phyloP scores from a whole-genome alignment of 305 asterid species.

The Plantago coronopus region DNA sequence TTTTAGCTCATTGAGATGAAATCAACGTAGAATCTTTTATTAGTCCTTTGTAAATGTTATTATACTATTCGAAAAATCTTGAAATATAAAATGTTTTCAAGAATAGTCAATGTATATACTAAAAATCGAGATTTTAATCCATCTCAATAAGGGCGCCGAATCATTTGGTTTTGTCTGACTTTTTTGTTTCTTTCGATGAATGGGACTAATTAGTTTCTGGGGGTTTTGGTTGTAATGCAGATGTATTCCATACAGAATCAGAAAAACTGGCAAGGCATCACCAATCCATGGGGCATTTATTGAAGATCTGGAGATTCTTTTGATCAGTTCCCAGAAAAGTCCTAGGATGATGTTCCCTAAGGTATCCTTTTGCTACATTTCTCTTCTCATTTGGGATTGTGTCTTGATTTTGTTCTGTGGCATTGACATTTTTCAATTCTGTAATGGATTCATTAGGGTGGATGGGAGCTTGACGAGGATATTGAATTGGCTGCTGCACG shows the following conservation, averaged over 20 bases:
- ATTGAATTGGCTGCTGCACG: slow-evolving; percentile 74
- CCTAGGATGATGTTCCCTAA: slow-evolving; percentile 75
- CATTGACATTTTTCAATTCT: slow-evolving; percentile 27
- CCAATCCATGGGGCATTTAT: slow-evolving; percentile 27
- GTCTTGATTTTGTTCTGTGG: neutral
- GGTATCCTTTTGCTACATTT: slow-evolving; percentile 34
- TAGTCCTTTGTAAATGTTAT: no score
- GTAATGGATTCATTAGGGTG: slow-evolving; percentile 55
- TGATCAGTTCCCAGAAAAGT: slow-evolving; percentile 73
- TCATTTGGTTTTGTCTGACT: neutral
- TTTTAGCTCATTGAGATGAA: no score
- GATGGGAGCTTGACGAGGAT: slow-evolving; percentile 92
- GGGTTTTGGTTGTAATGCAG: slow-evolving; percentile 38
- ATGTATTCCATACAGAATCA: slow-evolving; percentile 73
- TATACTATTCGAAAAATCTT: no score
- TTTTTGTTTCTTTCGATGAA: no score
- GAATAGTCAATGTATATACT: no score
- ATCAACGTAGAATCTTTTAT: no score
- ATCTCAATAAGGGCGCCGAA: neutral
- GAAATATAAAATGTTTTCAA: no score
- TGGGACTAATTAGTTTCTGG: slow-evolving; percentile 18
- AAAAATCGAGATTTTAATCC: no score
- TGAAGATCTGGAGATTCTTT: slow-evolving; percentile 71
- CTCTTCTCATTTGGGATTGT: neutral
- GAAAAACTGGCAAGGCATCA: slow-evolving; percentile 30